phyloP scores from a whole-genome alignment of 345 rosid genomes.

The Eucalyptus erythrocorys region DNA sequence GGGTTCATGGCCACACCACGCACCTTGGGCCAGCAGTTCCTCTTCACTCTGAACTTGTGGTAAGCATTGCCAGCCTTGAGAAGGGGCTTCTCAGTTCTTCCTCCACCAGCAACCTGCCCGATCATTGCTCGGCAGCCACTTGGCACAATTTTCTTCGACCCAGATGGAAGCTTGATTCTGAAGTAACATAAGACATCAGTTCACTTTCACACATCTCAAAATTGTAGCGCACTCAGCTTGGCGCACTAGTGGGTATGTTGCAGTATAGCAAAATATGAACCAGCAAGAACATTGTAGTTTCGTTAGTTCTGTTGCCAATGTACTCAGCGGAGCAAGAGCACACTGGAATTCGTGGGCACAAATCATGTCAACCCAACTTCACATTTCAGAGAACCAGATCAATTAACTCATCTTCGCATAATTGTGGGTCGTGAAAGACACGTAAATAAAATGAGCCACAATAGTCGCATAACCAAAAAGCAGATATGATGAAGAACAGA shows the following conservation, averaged over 20 bases:
- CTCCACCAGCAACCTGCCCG: slow-evolving; percentile 40
- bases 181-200: not conserved
- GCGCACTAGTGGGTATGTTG: not conserved
- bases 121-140: slow-evolving; percentile 44
- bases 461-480: not conserved
- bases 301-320: not conserved
- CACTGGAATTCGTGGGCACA: not conserved
- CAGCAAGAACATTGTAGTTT: not conserved
- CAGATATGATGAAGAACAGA: not conserved
- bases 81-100: slow-evolving; percentile 46
- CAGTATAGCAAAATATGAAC: not conserved
- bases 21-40: slow-evolving; percentile 56
- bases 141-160: slow-evolving; percentile 37
- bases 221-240: not conserved
- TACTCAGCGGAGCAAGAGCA: not conserved
- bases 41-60: slow-evolving; percentile 40
- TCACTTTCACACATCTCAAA: not conserved
- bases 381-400: not conserved
- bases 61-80: slow-evolving; percentile 45
- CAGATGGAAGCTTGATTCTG: slow-evolving; percentile 42
- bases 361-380: not conserved
- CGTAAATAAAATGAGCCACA: not conserved
- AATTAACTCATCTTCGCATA: not conserved
- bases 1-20: slow-evolving; percentile 58
- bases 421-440: not conserved